Evolutionary conservation across 768 basidiomycete genomes (phyloP), one percentile per base, ranked within the genome.

Genomic region (Dioszegia hungarica): DNA sequence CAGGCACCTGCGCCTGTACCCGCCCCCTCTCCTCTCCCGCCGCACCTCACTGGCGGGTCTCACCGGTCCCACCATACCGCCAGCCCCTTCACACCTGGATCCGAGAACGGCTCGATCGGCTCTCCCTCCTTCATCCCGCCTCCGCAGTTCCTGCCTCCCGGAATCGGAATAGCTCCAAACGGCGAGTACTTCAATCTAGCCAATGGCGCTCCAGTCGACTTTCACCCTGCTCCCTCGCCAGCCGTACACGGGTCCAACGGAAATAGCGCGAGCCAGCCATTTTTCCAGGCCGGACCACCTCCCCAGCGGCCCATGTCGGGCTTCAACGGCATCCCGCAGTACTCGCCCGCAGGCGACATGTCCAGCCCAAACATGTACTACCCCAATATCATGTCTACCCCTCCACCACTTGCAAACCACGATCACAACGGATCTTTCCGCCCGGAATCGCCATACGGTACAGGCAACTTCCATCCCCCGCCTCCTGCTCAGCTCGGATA

Each of bases 71-170:
- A 33, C 28, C 44, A 47, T 22, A 12, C 55, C 5, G 20, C 55
- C 22, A 44, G 36, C 12, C 36, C 54, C 2, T 48, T 49, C 43
- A 62, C 62, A 14, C 66, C 60, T 34, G 62, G 64, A 10, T 66
- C 68, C 2, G 56, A 62, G 33, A 45, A 40, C 9, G 60, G 60
- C 33, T 28, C 43, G 5, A 20, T 12, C 43, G 2, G 22, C 4
- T 56, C 45, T 22, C 36, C 44, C n/a, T 28, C n/a, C 28, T 46
- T 24, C 28, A 39, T 63, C 59, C 38, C 50, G 22, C 27, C 61
- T 17, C 10, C 45, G 40, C 19, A 49, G 4, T 39, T 48, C 36
- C 59, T 59, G 4, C 54, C 62, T 37, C 56, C 50, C 2, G 61
- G 61, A 3, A 40, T 62, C 2, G 61, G 52, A 8, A 28, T 58